A percentile compares a stretch with the other conserved stretches of the same genome.
These are phyloP conservation scores for Hericium alpestre DNA, from an alignment of 768 basidiomycete species.

Conservation along the genomic window DNA sequence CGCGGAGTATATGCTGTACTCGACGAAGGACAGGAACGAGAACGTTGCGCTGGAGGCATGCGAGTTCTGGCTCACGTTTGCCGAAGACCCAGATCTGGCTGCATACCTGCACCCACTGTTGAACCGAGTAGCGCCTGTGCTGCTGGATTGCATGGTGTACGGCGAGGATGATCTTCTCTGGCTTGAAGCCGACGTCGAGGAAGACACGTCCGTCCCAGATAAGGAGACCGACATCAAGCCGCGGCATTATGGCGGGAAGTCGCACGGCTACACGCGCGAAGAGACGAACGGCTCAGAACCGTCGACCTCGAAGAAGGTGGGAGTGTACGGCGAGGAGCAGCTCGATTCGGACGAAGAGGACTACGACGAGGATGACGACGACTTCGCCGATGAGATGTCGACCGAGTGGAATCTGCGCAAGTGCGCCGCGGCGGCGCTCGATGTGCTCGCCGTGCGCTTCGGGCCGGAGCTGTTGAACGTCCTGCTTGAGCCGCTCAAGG, in stretches of 20 bases:
- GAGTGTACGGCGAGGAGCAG: conserved; percentile 75
- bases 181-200: conserved; percentile 86
- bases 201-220: conserved; percentile 78
- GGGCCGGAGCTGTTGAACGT: conserved; percentile 83
- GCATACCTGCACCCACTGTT: conserved; percentile 79
- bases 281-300: conserved; percentile 24
- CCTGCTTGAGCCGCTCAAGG: conserved; percentile 80
- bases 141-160: conserved; percentile 97
- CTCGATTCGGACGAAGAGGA: conserved; percentile 77
- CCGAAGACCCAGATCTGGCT: conserved; percentile 84
- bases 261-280: conserved; percentile 75
- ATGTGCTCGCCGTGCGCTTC: conserved; percentile 92
- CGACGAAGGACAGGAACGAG: conserved; percentile 95
- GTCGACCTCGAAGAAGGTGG: conserved; percentile 19
- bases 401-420: conserved; percentile 99
- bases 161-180: conserved; percentile 93
- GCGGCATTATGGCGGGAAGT: conserved; percentile 77
- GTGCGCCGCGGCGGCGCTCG: conserved; percentile 94
- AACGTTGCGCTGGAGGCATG: conserved; percentile 94
- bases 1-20: conserved; percentile 97
- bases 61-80: conserved; percentile 99
- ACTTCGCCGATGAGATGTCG: conserved; percentile 92
- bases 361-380: conserved; percentile 77
- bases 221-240: conserved; percentile 96
- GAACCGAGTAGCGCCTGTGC: conserved; percentile 83